A percentile compares a stretch with the other conserved stretches of the same genome.
Evolutionary conservation across 352 stramenopile species (phyloP).

Genomic region (Pythium monospermum): DNA sequence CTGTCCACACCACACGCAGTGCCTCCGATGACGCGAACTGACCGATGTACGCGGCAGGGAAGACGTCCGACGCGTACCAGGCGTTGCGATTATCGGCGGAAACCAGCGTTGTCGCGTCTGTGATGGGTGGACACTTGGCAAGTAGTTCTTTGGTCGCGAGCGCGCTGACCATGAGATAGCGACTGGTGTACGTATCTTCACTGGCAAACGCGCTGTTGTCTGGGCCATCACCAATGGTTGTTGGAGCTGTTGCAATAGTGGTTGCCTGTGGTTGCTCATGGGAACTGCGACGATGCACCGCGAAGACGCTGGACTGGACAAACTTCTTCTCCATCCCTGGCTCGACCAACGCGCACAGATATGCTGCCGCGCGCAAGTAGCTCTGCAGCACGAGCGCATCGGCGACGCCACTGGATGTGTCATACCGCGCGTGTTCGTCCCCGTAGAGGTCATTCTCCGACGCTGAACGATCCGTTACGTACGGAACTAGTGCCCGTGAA

Average conservation of each 20-base stretch:
- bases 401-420: slow-evolving; percentile 22
- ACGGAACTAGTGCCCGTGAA: slow-evolving; percentile 51
- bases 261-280: slow-evolving; percentile 9
- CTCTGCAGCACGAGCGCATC: slow-evolving; percentile 67
- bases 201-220: background rate
- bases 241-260: background rate
- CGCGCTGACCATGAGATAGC: slow-evolving; percentile 66
- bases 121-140: slow-evolving; percentile 48
- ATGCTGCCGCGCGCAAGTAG: slow-evolving; percentile 72
- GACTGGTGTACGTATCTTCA: slow-evolving; percentile 35
- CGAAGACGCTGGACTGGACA: slow-evolving; percentile 70
- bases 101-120: slow-evolving; percentile 29
- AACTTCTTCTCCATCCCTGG: slow-evolving; percentile 39
- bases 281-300: slow-evolving; percentile 17
- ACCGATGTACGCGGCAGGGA: slow-evolving; percentile 68
- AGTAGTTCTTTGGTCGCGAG: slow-evolving; percentile 65
- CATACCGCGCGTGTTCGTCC: slow-evolving; percentile 55
- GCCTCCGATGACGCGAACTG: slow-evolving; percentile 50
- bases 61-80: slow-evolving; percentile 66
- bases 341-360: slow-evolving; percentile 58
- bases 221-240: background rate
- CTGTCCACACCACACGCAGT: slow-evolving; percentile 48
- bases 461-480: slow-evolving; percentile 43
- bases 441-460: slow-evolving; percentile 72
- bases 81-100: slow-evolving; percentile 36